Evolutionary conservation across 768 basidiomycete genomes (phyloP).

Genomic region (Mycena polygramma): DNA sequence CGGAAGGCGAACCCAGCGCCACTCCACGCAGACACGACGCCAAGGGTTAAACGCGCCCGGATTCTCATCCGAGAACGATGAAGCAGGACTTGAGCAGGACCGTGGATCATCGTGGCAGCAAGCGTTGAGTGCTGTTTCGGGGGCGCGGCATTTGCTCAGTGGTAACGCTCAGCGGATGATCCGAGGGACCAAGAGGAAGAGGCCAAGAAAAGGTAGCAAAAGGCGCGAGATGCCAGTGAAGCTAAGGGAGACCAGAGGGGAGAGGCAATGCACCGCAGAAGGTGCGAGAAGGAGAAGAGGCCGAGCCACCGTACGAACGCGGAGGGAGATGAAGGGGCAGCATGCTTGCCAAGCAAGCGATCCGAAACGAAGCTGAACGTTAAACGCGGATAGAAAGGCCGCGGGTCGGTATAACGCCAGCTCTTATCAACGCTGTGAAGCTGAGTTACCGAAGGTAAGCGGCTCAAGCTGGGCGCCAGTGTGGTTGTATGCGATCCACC

Average conservation of each 20-base stretch:
- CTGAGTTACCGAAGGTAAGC: too few species aligned
- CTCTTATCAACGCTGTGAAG: not conserved
- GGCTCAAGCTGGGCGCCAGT: too few species aligned
- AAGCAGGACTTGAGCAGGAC: too few species aligned
- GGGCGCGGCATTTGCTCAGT: not conserved
- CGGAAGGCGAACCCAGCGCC: not conserved
- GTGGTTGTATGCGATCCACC: too few species aligned
- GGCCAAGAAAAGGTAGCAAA: not conserved
- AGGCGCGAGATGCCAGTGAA: not conserved
- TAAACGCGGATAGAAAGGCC: too few species aligned
- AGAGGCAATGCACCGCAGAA: not conserved
- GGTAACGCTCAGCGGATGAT: not conserved
- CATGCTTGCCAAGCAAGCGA: not conserved
- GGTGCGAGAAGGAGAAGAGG: not conserved
- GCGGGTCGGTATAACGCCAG: not conserved
- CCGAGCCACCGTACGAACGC: not conserved
- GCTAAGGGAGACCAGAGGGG: too few species aligned
- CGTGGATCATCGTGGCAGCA: not conserved
- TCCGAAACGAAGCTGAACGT: not conserved
- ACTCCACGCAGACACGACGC: not conserved
- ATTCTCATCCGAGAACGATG: not conserved
- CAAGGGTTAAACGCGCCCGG: not conserved
- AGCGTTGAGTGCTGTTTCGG: conserved; percentile 2
- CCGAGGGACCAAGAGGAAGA: not conserved
- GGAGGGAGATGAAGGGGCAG: not conserved